Evolutionary conservation across 257 asterid species (phyloP), one percentile per base, ranked within the genome.

Genomic region (Solanum etuberosum): DNA sequence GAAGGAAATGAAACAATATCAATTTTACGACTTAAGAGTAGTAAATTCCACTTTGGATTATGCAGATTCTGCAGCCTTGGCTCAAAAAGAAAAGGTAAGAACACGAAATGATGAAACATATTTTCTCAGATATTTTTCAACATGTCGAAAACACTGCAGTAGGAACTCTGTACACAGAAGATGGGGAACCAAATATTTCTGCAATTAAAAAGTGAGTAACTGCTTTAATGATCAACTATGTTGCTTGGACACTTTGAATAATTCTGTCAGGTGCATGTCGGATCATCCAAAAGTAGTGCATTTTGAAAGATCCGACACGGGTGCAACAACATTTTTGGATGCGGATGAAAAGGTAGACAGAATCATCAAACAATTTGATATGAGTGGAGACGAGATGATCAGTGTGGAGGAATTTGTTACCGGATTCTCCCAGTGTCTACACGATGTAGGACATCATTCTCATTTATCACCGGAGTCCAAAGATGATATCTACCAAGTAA

Each of bases 71-170:
- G 42, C 42, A 87, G 54, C 92, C 97, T 3, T 95, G 93, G 93
- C 85, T 93, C n/a, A 88, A 90, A 83, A 93, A 91, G 96, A 92
- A 92, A 83, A 88, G 91, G 87, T 94, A 94, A 78, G 97, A 93
- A 86, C 93, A 91, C 2, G 92, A 92, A 81, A 89, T 83, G 89
- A 91, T 91, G 93, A 93, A 81, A 59, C 89, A 61, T 91, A 81
- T 94, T 6, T 84, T 94, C 42, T 91, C 94, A 15, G 90, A 89
- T 42, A 86, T 93, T 25, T 20, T 92, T 32, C 82, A 89, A 48
- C 86, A 88, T 65, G 88, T 94, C 43, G 92, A 90, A 34, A 77
- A 87, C 85, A 86, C 83, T 18, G 90, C 65, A 3, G 71, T 90
- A 32, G 93, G 95, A 80, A 71, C 88, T 87, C 94, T 94, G 32